Evolutionary conservation across 1,284 basidiomycete species (phyloP).

Genomic region (Irpex rosettiformis): DNA sequence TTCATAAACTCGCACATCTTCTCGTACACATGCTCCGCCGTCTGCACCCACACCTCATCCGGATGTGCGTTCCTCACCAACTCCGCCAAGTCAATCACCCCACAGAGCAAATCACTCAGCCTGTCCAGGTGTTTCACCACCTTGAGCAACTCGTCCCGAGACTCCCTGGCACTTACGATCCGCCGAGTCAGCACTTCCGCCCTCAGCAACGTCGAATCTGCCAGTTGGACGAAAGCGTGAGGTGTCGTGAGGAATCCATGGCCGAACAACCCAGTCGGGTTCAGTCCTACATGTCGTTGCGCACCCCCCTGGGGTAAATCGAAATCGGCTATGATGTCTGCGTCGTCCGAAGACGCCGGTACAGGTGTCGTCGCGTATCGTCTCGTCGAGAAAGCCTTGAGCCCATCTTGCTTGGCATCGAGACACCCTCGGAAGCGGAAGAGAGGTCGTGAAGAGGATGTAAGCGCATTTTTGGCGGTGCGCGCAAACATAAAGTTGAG

Average conservation of each 20-base stretch:
- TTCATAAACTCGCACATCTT: constrained; percentile 97
- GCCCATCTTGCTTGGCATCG: constrained; percentile 21
- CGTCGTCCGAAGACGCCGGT: constrained; percentile 61
- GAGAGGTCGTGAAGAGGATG: constrained; percentile 32
- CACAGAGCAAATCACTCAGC: constrained; percentile 92
- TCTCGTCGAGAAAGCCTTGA: constrained; percentile 14
- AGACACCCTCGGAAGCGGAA: constrained; percentile 48
- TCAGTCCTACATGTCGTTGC: constrained; percentile 35
- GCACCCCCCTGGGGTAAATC: constrained; percentile 54
- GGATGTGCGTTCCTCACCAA: constrained; percentile 93
- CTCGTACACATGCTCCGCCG: constrained; percentile 88
- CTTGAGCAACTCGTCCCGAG: constrained; percentile 68
- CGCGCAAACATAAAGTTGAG: constrained; percentile 50
- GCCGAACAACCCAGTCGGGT: constrained; percentile 70
- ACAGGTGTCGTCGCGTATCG: constrained; percentile 24
- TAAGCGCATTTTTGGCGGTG: constrained; percentile 39
- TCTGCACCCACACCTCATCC: constrained; percentile 77
- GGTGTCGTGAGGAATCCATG: constrained; percentile 63
- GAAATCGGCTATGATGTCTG: constrained; percentile 64
- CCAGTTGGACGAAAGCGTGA: constrained; percentile 56
- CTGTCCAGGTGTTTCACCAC: constrained; percentile 94
- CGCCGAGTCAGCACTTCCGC: constrained; percentile 74
- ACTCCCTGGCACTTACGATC: constrained; percentile 63
- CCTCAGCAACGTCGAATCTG: constrained; percentile 68
- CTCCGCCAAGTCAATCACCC: constrained; percentile 96